Evolutionary conservation across 1,139 yeast species (phyloP).

Genomic region (Pneumocystis jirovecii): DNA sequence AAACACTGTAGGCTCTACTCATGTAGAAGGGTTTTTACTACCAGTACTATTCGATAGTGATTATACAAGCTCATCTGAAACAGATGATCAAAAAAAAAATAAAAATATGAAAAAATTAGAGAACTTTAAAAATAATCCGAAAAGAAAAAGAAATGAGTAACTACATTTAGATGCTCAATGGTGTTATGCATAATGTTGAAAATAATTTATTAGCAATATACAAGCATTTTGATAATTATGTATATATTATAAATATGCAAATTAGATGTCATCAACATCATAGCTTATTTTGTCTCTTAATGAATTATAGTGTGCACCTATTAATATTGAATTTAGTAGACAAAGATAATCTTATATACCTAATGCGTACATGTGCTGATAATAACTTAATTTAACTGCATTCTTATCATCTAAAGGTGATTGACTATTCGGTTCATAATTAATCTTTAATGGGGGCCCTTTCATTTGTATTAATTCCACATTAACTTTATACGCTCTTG

Average conservation of each 20-base stretch:
- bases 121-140: background rate
- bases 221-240: background rate
- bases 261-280: background rate
- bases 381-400: constrained; percentile 53
- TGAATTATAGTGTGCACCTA: constrained; percentile 73
- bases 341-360: constrained; percentile 28
- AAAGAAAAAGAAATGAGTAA: background rate
- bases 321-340: background rate
- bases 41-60: background rate
- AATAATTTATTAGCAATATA: background rate
- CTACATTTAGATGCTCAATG: too few relatives aligned
- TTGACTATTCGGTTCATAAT: constrained; percentile 33
- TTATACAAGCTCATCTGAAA: background rate
- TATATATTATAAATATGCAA: background rate
- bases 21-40: background rate
- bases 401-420: constrained; percentile 21
- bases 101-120: background rate
- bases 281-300: constrained; percentile 26
- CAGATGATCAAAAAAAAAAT: background rate
- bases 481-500: constrained; percentile 52
- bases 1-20: background rate
- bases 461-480: constrained; percentile 69
- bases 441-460: constrained; percentile 43
- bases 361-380: constrained; percentile 70
- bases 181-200: background rate